Evolutionary conservation across 352 stramenopile species (phyloP).

Genomic region (Globisporangium cylindrosporum): DNA sequence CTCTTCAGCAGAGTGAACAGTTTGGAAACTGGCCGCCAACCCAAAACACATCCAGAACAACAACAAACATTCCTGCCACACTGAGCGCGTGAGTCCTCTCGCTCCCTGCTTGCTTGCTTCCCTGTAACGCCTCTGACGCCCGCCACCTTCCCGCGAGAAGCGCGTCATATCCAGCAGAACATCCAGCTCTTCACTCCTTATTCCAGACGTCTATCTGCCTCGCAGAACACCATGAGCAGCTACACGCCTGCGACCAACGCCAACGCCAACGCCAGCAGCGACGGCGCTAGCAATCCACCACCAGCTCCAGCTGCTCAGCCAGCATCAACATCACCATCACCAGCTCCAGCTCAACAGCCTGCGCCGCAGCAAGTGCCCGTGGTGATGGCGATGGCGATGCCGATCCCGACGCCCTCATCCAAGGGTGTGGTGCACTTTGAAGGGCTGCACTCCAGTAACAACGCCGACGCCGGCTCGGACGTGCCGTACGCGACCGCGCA

Average conservation of each 20-base stretch:
- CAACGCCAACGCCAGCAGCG: neutral
- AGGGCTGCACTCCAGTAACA: slow-evolving; percentile 4
- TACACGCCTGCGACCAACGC: neutral
- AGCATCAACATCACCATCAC: too few relatives aligned
- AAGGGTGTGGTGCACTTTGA: slow-evolving; percentile 12
- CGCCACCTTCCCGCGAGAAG: neutral
- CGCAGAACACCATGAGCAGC: neutral
- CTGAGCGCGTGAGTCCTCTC: neutral
- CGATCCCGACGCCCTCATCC: slow-evolving; percentile 4
- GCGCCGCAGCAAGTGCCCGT: neutral
- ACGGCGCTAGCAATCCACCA: neutral
- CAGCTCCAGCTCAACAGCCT: neutral
- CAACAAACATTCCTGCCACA: neutral
- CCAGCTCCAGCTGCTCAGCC: neutral
- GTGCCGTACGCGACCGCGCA: slow-evolving; percentile 36
- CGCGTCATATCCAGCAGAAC: neutral
- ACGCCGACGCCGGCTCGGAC: slow-evolving; percentile 6
- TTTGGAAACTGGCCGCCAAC: neutral
- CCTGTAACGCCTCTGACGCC: neutral
- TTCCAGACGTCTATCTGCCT: neutral
- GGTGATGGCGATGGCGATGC: neutral
- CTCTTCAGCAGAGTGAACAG: neutral
- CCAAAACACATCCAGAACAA: too few relatives aligned
- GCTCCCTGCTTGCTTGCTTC: neutral
- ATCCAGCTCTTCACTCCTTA: neutral